Percentiles rank a stretch among this genome's conserved stretches.
These are phyloP conservation scores for Entomortierella chlamydospora DNA, from an alignment of 192 early-diverging fungal genomes.

Conservation along the genomic window DNA sequence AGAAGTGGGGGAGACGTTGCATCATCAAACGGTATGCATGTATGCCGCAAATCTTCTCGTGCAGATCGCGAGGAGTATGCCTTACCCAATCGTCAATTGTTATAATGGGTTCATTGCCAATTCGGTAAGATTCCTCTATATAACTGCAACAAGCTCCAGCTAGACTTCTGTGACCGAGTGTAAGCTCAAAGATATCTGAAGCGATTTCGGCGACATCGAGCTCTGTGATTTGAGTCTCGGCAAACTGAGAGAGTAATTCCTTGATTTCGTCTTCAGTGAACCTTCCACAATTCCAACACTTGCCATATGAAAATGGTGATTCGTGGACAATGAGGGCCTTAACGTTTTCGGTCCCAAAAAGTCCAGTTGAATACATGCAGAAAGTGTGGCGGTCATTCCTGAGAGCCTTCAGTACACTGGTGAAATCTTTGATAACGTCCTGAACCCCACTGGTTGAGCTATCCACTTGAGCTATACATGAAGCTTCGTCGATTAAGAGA, in stretches of 20 bases:
- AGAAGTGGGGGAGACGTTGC: not conserved
- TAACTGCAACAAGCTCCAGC: not conserved
- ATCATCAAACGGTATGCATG: not conserved
- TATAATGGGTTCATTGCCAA: not conserved
- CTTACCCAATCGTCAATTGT: not conserved
- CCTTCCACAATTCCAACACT: not conserved
- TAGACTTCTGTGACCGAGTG: not conserved
- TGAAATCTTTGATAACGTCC: not conserved
- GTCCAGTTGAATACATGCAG: not conserved
- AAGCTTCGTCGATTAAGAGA: not conserved
- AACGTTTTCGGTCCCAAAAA: not conserved
- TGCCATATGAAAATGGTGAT: not conserved
- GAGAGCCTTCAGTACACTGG: not conserved
- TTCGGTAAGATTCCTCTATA: not conserved
- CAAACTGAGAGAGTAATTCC: not conserved
- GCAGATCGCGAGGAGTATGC: not conserved
- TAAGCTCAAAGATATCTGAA: not conserved
- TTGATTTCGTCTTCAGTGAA: not conserved
- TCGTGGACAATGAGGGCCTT: not conserved
- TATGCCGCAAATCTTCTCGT: not conserved
- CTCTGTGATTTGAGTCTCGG: not conserved
- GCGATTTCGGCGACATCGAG: not conserved
- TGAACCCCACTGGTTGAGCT: too few species aligned
- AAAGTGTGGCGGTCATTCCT: not conserved
- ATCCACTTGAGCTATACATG: not conserved